Conservation (phyloP, 768 basidiomycete species). For the Leucocoprinus sp. region DNA sequence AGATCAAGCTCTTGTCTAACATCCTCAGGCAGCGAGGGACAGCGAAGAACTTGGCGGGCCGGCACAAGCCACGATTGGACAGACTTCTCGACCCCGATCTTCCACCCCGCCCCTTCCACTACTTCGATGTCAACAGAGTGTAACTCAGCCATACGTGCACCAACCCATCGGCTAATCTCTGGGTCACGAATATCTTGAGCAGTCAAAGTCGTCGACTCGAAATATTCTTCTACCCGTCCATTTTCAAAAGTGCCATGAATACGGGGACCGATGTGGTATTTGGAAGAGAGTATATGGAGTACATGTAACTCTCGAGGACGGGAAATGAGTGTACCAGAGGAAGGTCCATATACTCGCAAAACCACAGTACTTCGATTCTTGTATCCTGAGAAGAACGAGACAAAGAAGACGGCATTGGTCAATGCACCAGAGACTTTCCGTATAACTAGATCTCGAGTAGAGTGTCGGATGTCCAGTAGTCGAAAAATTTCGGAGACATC, state of each 20-base stretch:
- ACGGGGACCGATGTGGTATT: constrained; percentile 82
- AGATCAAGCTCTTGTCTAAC: constrained; percentile 53
- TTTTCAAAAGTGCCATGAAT: constrained; percentile 95
- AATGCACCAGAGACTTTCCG: constrained; percentile 84
- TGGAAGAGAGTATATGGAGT: constrained; percentile 82
- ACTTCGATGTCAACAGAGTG: constrained; percentile 81
- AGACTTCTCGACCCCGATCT: constrained; percentile 57
- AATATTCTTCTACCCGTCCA: constrained; percentile 93
- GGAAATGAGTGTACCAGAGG: constrained; percentile 80
- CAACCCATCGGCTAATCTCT: constrained; percentile 76
- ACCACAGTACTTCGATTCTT: constrained; percentile 62
- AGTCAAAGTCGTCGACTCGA: constrained; percentile 77
- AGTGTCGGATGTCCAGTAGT: constrained; percentile 44
- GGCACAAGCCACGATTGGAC: constrained; percentile 61
- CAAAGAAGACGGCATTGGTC: constrained; percentile 96
- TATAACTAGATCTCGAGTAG: constrained; percentile 44
- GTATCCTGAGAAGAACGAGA: constrained; percentile 56
- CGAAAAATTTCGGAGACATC: constrained; percentile 50
- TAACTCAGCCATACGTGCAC: constrained; percentile 91
- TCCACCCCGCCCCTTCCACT: constrained; percentile 49
- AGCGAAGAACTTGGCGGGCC: constrained; percentile 67
- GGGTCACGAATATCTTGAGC: constrained; percentile 73
- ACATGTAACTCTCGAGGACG: constrained; percentile 81
- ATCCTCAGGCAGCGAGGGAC: constrained; percentile 41
- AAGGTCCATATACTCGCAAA: constrained; percentile 87